A percentile compares a stretch with the other conserved stretches of the same genome.
These are phyloP conservation scores for Allium fistulosum DNA, from an alignment of 106 monocot species.

Conservation along the genomic window DNA sequence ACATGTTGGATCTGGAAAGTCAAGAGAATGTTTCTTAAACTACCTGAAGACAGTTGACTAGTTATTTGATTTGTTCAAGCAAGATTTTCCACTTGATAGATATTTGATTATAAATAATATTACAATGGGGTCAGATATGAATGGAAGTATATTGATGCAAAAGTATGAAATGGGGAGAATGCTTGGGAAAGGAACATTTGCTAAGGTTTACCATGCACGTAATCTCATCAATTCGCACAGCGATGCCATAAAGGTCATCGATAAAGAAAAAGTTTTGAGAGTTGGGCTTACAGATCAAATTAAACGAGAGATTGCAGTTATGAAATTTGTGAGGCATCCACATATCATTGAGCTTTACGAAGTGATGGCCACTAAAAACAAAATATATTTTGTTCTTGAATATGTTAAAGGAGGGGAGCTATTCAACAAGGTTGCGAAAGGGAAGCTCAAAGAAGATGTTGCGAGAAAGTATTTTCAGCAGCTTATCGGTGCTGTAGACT, in stretches of 20 bases:
- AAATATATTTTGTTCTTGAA: conserved; percentile 41
- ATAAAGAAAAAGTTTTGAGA: conserved; percentile 33
- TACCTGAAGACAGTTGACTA: conserved; percentile 22
- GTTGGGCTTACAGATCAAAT: conserved; percentile 35
- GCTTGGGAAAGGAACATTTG: conserved; percentile 23
- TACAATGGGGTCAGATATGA: conserved; percentile 16
- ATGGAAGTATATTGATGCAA: conserved; percentile 17
- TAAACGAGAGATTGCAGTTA: conserved; percentile 38
- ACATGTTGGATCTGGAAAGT: not conserved
- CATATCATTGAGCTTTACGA: conserved; percentile 34
- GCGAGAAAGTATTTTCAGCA: conserved; percentile 40
- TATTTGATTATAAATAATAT: not conserved
- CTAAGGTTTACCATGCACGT: conserved; percentile 21
- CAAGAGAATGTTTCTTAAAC: not conserved
- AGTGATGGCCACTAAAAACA: conserved; percentile 38
- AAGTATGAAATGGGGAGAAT: conserved; percentile 24
- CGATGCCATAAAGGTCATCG: conserved; percentile 35
- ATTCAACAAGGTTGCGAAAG: conserved; percentile 26
- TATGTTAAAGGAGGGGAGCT: conserved; percentile 33
- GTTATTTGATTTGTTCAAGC: too few relatives aligned
- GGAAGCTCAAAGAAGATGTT: conserved; percentile 31
- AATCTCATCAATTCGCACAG: conserved; percentile 18
- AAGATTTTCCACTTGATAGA: not conserved
- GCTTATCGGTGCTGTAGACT: conserved; percentile 32
- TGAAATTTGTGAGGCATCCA: conserved; percentile 30